These are phyloP conservation scores for Paecilomyces dactylethromorphus DNA, from an alignment of 2,329 filamentous ascomycete genomes.

Conservation along the genomic window DNA sequence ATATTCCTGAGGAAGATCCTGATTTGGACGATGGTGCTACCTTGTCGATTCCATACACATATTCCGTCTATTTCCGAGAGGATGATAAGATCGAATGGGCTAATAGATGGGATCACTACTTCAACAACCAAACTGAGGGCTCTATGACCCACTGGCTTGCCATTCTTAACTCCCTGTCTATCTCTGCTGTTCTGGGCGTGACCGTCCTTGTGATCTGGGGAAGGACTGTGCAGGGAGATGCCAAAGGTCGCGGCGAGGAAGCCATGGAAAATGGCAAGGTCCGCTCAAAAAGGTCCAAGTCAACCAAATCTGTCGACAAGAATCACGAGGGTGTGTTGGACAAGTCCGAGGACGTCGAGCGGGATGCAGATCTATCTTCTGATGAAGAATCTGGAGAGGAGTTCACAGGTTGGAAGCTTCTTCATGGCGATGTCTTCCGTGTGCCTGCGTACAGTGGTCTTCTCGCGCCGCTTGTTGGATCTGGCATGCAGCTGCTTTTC, in stretches of 20 bases:
- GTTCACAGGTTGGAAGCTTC: slow-evolving; percentile 77
- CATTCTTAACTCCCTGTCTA: slow-evolving; percentile 79
- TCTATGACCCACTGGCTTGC: slow-evolving; percentile 81
- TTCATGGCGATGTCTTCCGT: slow-evolving; percentile 84
- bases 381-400: slow-evolving; percentile 73
- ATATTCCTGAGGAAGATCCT: slow-evolving; percentile 50
- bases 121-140: slow-evolving; percentile 78
- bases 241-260: slow-evolving; percentile 65
- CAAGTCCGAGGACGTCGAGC: slow-evolving; percentile 47
- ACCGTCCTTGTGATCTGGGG: slow-evolving; percentile 76
- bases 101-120: slow-evolving; percentile 83
- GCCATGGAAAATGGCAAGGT: slow-evolving; percentile 60
- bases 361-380: slow-evolving; percentile 51
- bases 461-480: slow-evolving; percentile 74
- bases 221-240: slow-evolving; percentile 70
- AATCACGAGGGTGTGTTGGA: slow-evolving; percentile 49
- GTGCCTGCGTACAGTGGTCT: slow-evolving; percentile 63
- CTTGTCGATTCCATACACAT: slow-evolving; percentile 73
- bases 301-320: slow-evolving; percentile 47
- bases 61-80: slow-evolving; percentile 85
- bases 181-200: slow-evolving; percentile 70
- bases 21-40: slow-evolving; percentile 59
- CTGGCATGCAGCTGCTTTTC: slow-evolving; percentile 79
- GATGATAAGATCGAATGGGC: slow-evolving; percentile 75
- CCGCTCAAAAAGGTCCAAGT: slow-evolving; percentile 38